These are phyloP conservation scores for Quercus variabilis DNA, from an alignment of 306 rosid genomes.

Conservation along the genomic window DNA sequence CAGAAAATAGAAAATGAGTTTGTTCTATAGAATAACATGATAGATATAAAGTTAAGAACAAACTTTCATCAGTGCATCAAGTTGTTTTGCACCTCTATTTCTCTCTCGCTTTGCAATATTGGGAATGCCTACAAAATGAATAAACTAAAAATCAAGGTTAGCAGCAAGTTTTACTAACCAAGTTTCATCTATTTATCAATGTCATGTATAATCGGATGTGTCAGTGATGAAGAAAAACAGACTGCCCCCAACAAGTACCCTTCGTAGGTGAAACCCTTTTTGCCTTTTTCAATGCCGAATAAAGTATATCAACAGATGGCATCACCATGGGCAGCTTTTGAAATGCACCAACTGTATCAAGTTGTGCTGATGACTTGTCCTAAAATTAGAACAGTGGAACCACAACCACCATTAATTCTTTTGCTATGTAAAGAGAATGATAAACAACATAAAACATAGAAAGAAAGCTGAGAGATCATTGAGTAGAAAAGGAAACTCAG, in stretches of 20 bases:
- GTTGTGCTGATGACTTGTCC: conserved; percentile 44
- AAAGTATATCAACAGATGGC: conserved; percentile 80
- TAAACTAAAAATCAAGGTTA: conserved; percentile 17
- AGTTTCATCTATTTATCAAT: not conserved
- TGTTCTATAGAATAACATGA: not conserved
- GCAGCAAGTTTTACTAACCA: conserved; percentile 11
- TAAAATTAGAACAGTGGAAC: conserved; percentile 29
- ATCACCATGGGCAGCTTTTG: conserved; percentile 93
- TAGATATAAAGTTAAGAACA: conserved; percentile 36
- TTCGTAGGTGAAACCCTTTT: conserved; percentile 71
- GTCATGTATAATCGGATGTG: conserved; percentile 7
- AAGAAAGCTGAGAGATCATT: not conserved
- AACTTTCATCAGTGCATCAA: conserved; percentile 96
- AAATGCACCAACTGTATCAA: conserved; percentile 79
- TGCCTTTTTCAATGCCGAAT: conserved; percentile 79
- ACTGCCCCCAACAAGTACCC: conserved; percentile 46
- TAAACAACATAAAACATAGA: not conserved
- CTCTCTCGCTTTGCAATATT: conserved; percentile 90
- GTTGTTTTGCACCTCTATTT: conserved; percentile 96
- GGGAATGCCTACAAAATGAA: conserved; percentile 60
- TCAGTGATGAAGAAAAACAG: conserved; percentile 10
- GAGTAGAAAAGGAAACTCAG: not conserved
- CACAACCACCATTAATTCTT: not conserved
- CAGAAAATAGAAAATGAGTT: conserved; percentile 10
- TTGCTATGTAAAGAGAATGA: not conserved